A percentile compares a stretch with the other conserved stretches of the same genome.
Evolutionary conservation across 2,329 filamentous ascomycete species (phyloP).

Genomic region (Pseudogymnoascus sp.): DNA sequence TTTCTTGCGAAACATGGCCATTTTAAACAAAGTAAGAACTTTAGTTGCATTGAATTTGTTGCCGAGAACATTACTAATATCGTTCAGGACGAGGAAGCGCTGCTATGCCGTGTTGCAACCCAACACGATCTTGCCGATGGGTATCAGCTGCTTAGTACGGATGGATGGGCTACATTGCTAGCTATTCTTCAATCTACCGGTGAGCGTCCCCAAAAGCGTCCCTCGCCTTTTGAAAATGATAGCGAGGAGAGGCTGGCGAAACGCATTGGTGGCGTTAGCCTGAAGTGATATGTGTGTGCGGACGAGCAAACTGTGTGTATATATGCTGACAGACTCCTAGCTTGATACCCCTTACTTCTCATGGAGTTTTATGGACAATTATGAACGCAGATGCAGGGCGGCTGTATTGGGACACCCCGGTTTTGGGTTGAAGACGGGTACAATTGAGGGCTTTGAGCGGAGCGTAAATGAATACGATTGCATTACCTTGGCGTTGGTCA

Average conservation of each 20-base stretch:
- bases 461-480: constrained; percentile 1
- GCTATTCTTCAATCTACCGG: constrained; percentile 92
- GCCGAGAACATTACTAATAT: constrained; percentile 17
- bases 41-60: constrained; percentile 16
- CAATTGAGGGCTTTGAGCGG: not conserved
- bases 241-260: constrained; percentile 47
- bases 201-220: constrained; percentile 86
- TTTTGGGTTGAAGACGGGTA: not conserved
- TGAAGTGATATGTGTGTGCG: constrained; percentile 29
- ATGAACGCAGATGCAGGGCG: not conserved
- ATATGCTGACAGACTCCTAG: not conserved
- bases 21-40: constrained; percentile 70
- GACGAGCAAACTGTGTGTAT: not conserved
- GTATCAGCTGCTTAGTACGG: constrained; percentile 75
- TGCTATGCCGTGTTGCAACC: constrained; percentile 79
- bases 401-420: not conserved
- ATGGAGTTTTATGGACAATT: constrained; percentile 3
- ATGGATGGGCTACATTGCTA: constrained; percentile 90
- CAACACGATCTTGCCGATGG: constrained; percentile 74
- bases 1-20: constrained; percentile 72
- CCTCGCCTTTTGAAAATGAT: constrained; percentile 31
- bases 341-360: constrained; percentile 7
- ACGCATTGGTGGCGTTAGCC: constrained; percentile 60
- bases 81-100: constrained; percentile 73
- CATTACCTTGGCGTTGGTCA: constrained; percentile 1